phyloP scores from a whole-genome alignment of 2,329 filamentous ascomycete genomes.

The Macrophomina tecta region DNA sequence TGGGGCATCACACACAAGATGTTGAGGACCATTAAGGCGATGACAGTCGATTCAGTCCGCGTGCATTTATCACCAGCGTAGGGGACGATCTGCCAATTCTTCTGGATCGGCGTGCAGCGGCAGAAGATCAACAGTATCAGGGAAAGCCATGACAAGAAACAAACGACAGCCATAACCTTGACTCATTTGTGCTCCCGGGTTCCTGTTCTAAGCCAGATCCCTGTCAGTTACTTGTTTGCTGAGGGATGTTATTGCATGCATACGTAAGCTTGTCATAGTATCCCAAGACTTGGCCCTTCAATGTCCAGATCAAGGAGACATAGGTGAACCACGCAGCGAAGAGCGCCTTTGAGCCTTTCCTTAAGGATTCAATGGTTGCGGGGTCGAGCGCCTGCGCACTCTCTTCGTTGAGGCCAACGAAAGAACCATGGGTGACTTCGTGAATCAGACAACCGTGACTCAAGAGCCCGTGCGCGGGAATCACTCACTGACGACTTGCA shows the following conservation, averaged over 20 bases:
- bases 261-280: conserved; percentile 54
- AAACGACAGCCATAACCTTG: conserved; percentile 37
- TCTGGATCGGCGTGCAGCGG: conserved; percentile 47
- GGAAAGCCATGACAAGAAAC: conserved; percentile 41
- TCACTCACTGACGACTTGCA: conserved; percentile 2
- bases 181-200: conserved; percentile 15
- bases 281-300: conserved; percentile 54
- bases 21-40: conserved; percentile 47
- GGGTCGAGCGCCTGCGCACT: conserved; percentile 41
- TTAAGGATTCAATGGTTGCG: conserved; percentile 37
- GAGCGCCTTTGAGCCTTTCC: conserved; percentile 44
- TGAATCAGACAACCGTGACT: background rate
- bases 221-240: background rate
- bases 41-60: conserved; percentile 41
- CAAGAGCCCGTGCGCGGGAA: background rate
- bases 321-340: conserved; percentile 51
- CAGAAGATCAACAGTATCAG: conserved; percentile 45
- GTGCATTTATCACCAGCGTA: conserved; percentile 51
- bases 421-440: conserved; percentile 7
- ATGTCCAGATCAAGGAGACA: conserved; percentile 50
- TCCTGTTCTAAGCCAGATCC: background rate
- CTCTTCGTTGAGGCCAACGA: conserved; percentile 9
- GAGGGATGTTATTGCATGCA: conserved; percentile 20
- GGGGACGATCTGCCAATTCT: conserved; percentile 51
- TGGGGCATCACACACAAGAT: conserved; percentile 30